Conservation (phyloP, 352 stramenopile species). For the Phytophthora uliginosa region DNA sequence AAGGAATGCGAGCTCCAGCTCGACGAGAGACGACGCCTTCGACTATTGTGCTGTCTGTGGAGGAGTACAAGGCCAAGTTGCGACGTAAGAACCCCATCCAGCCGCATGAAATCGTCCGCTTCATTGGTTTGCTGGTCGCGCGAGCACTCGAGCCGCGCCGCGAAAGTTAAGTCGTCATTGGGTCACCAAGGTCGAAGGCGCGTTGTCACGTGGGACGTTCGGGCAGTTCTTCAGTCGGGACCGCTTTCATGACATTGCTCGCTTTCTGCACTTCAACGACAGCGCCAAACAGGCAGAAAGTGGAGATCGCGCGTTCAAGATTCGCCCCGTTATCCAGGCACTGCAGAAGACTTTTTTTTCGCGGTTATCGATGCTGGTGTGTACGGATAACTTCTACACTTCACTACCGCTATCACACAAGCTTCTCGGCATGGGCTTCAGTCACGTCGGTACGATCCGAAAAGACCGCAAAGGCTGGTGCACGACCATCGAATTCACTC, state of each 20-base stretch:
- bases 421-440: no score
- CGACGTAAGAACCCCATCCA: background rate
- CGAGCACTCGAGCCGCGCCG: background rate
- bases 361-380: background rate
- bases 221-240: background rate
- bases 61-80: conserved; percentile 2
- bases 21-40: background rate
- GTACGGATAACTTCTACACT: no score
- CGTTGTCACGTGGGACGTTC: background rate
- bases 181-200: background rate
- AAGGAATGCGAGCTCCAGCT: background rate
- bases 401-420: no score
- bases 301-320: background rate
- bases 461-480: no score
- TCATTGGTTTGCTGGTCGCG: background rate
- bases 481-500: no score
- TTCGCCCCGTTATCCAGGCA: background rate
- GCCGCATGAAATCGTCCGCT: background rate
- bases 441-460: no score
- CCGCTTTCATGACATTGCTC: background rate
- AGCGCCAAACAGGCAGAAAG: background rate
- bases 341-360: background rate
- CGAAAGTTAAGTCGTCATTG: background rate
- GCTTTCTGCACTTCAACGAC: background rate
- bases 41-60: background rate